A percentile compares a stretch with the other conserved stretches of the same genome.
These are phyloP conservation scores for Polyplosphaeria fusca DNA, from an alignment of 495 filamentous ascomycete species.

Conservation along the genomic window DNA sequence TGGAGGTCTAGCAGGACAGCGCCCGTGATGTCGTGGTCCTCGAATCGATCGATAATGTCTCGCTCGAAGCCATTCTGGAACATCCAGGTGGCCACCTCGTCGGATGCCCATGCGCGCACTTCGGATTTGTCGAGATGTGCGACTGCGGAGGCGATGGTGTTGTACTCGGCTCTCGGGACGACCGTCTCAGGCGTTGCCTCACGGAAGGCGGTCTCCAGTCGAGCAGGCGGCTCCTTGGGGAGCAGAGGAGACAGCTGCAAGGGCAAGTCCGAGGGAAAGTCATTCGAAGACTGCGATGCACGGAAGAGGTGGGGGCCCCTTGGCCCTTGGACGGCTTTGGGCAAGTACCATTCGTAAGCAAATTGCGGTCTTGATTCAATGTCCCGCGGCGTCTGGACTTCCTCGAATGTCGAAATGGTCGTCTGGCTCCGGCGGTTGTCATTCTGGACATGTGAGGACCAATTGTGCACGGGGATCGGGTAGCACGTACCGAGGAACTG, in stretches of 20 bases:
- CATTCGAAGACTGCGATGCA: conserved; percentile 48
- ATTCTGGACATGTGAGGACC: conserved; percentile 24
- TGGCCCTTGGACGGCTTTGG: conserved; percentile 71
- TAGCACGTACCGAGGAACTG: conserved; percentile 57
- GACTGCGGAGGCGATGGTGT: conserved; percentile 42
- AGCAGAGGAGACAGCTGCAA: conserved; percentile 64
- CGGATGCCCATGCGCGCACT: conserved; percentile 63
- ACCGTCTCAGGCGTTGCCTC: conserved; percentile 33
- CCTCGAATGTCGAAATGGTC: conserved; percentile 73
- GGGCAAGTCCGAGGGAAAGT: conserved; percentile 54
- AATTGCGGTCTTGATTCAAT: conserved; percentile 48
- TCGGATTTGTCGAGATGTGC: conserved; percentile 56
- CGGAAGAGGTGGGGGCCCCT: conserved; percentile 88
- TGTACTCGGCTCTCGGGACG: conserved; percentile 38
- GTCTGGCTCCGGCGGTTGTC: conserved; percentile 62
- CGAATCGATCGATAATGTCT: conserved; percentile 73
- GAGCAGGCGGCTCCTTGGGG: conserved; percentile 37
- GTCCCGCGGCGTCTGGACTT: conserved; percentile 58
- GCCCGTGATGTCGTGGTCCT: conserved; percentile 86
- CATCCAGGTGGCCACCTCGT: conserved; percentile 81
- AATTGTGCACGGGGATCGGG: not conserved
- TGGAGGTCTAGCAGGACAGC: conserved; percentile 79
- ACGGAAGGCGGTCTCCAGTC: conserved; percentile 37
- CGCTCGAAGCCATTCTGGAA: conserved; percentile 66
- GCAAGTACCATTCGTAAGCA: conserved; percentile 41